A percentile compares a stretch with the other conserved stretches of the same genome.
phyloP scores from a whole-genome alignment of 2,329 filamentous ascomycete genomes.

The Thielaviopsis populi region DNA sequence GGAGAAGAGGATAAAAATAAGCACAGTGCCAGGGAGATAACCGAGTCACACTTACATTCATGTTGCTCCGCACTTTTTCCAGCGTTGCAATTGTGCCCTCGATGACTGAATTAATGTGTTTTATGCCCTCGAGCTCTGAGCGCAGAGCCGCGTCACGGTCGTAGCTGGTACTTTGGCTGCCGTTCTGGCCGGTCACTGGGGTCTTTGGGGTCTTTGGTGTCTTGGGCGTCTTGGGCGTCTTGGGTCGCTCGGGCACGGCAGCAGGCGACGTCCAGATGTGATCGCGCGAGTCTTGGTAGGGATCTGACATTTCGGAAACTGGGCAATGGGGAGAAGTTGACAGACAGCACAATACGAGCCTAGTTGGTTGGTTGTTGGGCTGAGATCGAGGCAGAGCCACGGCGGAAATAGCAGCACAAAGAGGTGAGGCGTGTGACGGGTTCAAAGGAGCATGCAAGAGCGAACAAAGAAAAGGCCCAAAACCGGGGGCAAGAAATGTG shows the following conservation, averaged over 20 bases:
- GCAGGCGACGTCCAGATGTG: conserved; percentile 31
- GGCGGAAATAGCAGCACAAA: neutral
- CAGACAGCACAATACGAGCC: neutral
- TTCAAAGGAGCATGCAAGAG: too few species aligned
- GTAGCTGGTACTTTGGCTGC: conserved; percentile 26
- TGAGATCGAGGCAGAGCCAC: neutral
- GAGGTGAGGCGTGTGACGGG: neutral
- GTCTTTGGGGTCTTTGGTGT: conserved; percentile 33
- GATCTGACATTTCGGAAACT: conserved; percentile 28
- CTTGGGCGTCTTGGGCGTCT: conserved; percentile 34
- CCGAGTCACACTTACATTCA: conserved; percentile 41
- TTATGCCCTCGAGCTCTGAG: conserved; percentile 67
- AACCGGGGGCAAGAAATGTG: too few species aligned
- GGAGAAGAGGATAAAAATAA: neutral
- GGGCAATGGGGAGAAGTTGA: neutral
- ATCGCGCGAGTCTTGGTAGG: conserved; percentile 32
- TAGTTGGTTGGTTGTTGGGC: neutral
- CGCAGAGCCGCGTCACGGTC: conserved; percentile 53
- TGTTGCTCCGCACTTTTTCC: conserved; percentile 58
- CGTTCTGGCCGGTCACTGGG: conserved; percentile 19
- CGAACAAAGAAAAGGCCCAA: too few species aligned
- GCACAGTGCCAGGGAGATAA: neutral
- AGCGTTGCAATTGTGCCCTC: conserved; percentile 61
- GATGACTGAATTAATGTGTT: conserved; percentile 75
- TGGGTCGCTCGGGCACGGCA: conserved; percentile 25